Base-by-base conservation (phyloP, 257 asterid genomes). In the Hygrophila difformis region DNA sequence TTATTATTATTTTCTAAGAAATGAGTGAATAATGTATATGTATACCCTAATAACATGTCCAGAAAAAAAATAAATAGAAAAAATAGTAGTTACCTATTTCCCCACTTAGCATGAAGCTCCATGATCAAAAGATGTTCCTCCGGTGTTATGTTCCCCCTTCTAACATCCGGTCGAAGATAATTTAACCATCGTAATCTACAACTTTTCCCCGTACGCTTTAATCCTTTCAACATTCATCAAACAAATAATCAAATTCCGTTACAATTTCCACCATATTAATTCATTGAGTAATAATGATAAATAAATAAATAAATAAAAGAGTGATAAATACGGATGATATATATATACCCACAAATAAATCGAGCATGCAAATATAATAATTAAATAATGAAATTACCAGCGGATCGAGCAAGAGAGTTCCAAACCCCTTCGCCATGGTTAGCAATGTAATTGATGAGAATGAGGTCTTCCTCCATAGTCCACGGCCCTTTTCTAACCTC, bases 31-130 rank as follows among this genome's bases (percentile, higher is more conserved):
- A n/a, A n/a, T n/a, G n/a, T n/a, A n/a, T n/a, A n/a, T n/a, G n/a
- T n/a, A n/a, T n/a, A n/a, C n/a, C n/a, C n/a, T n/a, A n/a, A n/a
- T n/a, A n/a, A n/a, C n/a, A n/a, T n/a, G n/a, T n/a, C n/a, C n/a
- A n/a, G n/a, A n/a, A n/a, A n/a, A n/a, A n/a, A n/a, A n/a, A n/a
- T n/a, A n/a, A n/a, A n/a, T n/a, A n/a, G n/a, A n/a, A n/a, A n/a
- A n/a, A n/a, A n/a, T n/a, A n/a, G n/a, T n/a, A n/a, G n/a, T 40
- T 24, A 82, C 97, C 94, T 76, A 53, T 89, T 89, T 62, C 97
- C 97, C 97, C 93, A 89, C 73, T 89, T 89, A 35, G 94, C 91
- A 77, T 89, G 96, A 55, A 89, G 67, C 58, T 89, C 97, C 96
- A 89, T 81, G 47, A 89, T 89, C 70, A 89, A 47, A 6, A 85